phyloP scores from a whole-genome alignment of 108 stramenopile species.

The Cafeteria roenbergensis region DNA sequence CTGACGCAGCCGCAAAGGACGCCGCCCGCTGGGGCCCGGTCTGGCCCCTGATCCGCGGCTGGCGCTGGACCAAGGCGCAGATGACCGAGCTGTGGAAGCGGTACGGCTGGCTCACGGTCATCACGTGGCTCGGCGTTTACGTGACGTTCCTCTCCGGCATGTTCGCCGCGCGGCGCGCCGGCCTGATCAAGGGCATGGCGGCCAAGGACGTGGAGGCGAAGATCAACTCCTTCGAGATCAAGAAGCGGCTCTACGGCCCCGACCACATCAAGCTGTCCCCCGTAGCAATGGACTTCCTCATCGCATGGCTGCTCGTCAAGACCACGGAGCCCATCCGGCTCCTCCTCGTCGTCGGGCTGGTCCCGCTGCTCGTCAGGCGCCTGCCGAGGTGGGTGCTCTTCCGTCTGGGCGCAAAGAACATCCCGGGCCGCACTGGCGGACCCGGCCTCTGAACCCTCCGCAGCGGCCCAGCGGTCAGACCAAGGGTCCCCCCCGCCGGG shows the following conservation, averaged over 20 bases:
- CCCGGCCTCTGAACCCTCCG: no score
- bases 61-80: neutral
- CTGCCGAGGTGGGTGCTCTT: neutral
- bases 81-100: neutral
- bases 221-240: no score
- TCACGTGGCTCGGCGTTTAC: neutral
- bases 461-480: no score
- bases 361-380: neutral
- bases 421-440: no score
- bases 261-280: neutral
- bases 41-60: neutral
- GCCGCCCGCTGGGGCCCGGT: no score
- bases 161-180: no score
- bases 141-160: neutral
- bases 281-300: neutral
- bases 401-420: no score
- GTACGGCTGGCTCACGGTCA: neutral
- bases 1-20: no score
- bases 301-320: constrained; percentile 8
- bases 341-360: no score
- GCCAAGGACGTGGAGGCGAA: no score
- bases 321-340: constrained; percentile 7
- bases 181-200: no score
- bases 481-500: no score
- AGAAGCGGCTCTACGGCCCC: neutral